Percentiles rank a stretch among this genome's conserved stretches.
These are phyloP conservation scores for Candida nitratophila DNA, from an alignment of 805 yeast genomes.

Conservation along the genomic window DNA sequence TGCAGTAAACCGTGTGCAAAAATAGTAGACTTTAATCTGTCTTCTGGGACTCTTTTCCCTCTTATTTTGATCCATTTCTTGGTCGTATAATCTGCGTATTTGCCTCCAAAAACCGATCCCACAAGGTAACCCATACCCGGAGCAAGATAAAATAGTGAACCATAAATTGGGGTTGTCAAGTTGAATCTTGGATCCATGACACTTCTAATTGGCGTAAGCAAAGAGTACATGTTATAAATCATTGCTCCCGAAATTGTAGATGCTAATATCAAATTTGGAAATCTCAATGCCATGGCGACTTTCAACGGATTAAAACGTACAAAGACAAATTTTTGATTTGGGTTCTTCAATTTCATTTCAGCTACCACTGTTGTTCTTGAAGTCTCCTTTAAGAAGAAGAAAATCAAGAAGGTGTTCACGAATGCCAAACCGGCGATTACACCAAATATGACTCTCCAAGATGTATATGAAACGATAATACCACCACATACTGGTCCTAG, in stretches of 20 bases:
- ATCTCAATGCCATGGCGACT: constrained; percentile 34
- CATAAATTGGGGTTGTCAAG: constrained; percentile 38
- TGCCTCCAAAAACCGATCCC: constrained; percentile 48
- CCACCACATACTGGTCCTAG: constrained; percentile 50
- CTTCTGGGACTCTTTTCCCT: constrained; percentile 45
- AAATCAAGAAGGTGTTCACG: constrained; percentile 25
- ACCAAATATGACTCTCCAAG: constrained; percentile 50
- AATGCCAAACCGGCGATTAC: constrained; percentile 38
- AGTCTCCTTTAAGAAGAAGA: constrained; percentile 42
- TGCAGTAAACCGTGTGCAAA: constrained; percentile 35
- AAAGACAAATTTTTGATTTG: constrained; percentile 32
- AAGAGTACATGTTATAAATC: constrained; percentile 42
- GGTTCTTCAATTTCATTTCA: constrained; percentile 16
- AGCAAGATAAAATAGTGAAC: constrained; percentile 47
- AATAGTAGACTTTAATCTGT: constrained; percentile 35
- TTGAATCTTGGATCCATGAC: constrained; percentile 51
- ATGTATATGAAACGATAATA: constrained; percentile 38
- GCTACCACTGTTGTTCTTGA: constrained; percentile 23
- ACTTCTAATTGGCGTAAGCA: constrained; percentile 48
- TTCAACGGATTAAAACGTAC: constrained; percentile 39
- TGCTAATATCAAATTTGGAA: constrained; percentile 36
- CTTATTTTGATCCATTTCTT: constrained; percentile 33
- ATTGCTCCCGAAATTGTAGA: constrained; percentile 35
- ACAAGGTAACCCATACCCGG: constrained; percentile 48
- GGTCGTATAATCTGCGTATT: constrained; percentile 43